These are phyloP conservation scores for Kwoniella bestiolae DNA, from an alignment of 768 basidiomycete genomes.

Conservation along the genomic window DNA sequence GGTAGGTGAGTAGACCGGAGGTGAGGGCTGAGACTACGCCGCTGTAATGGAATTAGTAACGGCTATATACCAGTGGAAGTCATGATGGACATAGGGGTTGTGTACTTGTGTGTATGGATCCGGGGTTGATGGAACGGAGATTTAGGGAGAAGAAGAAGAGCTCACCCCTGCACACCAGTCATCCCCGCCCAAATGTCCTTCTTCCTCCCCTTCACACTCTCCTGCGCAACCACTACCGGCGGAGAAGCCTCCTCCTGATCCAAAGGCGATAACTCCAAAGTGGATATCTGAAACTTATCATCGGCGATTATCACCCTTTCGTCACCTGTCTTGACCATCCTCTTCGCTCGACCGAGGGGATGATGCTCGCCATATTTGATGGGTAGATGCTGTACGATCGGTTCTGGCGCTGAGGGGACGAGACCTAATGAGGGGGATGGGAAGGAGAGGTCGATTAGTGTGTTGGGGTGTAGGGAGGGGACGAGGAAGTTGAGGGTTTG, in stretches of 20 bases:
- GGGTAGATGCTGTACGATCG: conserved; percentile 49
- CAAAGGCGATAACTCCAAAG: conserved; percentile 19
- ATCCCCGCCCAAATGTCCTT: conserved; percentile 51
- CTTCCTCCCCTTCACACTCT: conserved; percentile 27
- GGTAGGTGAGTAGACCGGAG: conserved; percentile 23
- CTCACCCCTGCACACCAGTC: conserved; percentile 35
- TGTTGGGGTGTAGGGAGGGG: conserved; percentile 52
- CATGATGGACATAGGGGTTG: too few relatives aligned
- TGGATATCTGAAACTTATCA: conserved; percentile 40
- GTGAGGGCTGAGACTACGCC: conserved; percentile 39
- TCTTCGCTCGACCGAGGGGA: conserved; percentile 43
- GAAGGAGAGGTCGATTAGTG: conserved; percentile 46
- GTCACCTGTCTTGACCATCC: conserved; percentile 24
- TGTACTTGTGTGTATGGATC: too few relatives aligned
- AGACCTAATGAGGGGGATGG: conserved; percentile 26
- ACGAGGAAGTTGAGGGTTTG: conserved; percentile 44
- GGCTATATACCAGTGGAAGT: background rate
- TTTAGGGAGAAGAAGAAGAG: background rate
- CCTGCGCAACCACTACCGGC: conserved; percentile 39
- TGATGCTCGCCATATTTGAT: conserved; percentile 43
- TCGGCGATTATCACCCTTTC: conserved; percentile 39
- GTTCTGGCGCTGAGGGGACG: conserved; percentile 28
- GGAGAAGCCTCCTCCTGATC: conserved; percentile 30
- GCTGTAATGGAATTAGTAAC: conserved; percentile 14
- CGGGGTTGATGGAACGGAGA: too few relatives aligned